These are phyloP conservation scores for Zanthoxylum bungeanum DNA, from an alignment of 345 rosid genomes.

Conservation along the genomic window DNA sequence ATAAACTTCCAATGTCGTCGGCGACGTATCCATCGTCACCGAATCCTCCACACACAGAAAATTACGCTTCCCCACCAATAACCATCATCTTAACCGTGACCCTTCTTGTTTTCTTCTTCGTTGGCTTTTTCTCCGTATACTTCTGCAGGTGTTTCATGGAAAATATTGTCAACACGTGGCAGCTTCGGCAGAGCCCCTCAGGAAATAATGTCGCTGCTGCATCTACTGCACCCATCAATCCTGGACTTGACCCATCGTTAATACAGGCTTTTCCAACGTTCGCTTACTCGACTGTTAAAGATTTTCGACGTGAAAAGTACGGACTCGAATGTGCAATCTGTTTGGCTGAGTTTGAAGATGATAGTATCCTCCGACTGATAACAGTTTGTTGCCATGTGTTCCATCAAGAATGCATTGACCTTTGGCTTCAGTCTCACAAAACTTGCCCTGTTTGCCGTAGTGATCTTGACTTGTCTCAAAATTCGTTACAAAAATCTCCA, in stretches of 20 bases:
- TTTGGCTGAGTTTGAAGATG: slow-evolving; percentile 60
- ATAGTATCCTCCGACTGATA: slow-evolving; percentile 62
- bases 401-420: slow-evolving; percentile 83
- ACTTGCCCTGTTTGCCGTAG: slow-evolving; percentile 88
- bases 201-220: slow-evolving; percentile 22
- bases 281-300: slow-evolving; percentile 55
- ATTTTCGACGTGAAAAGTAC: slow-evolving; percentile 45
- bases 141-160: slow-evolving; percentile 60
- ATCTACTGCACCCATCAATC: background rate
- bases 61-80: slow-evolving; percentile 38
- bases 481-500: slow-evolving; percentile 33
- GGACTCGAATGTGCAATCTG: slow-evolving; percentile 85
- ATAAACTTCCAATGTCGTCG: slow-evolving; percentile 13
- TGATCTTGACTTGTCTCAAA: slow-evolving; percentile 53
- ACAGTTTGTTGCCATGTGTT: slow-evolving; percentile 75
- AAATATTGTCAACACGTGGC: slow-evolving; percentile 38
- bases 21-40: slow-evolving; percentile 14
- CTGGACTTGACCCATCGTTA: slow-evolving; percentile 61
- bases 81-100: slow-evolving; percentile 49
- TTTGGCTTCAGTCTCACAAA: slow-evolving; percentile 68
- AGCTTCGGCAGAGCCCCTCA: slow-evolving; percentile 33
- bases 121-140: slow-evolving; percentile 62
- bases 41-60: background rate
- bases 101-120: slow-evolving; percentile 57
- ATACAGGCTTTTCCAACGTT: slow-evolving; percentile 61